Conservation (phyloP, 2,329 filamentous ascomycete species). For the Aspergillus piperis region DNA sequence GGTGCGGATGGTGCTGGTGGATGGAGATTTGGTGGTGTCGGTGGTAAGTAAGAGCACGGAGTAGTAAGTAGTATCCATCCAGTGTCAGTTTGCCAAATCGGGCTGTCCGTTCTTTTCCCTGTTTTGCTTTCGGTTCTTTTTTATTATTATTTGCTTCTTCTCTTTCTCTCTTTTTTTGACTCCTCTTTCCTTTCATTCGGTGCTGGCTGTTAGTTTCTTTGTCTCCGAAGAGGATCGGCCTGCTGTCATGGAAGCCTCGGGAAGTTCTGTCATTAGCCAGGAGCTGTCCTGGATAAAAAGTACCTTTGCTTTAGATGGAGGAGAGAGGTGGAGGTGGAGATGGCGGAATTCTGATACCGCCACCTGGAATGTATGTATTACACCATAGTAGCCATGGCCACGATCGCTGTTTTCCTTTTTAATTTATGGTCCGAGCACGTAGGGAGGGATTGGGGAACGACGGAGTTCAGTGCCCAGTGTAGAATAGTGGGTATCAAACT, state of each 20-base stretch:
- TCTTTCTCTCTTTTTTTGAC: not conserved
- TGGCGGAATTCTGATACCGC: not conserved
- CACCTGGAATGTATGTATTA: not conserved
- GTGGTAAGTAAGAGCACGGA: not conserved
- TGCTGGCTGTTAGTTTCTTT: not conserved
- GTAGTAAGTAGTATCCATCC: not conserved
- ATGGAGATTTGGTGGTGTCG: not conserved
- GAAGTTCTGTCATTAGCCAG: constrained; percentile 7
- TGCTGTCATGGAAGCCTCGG: constrained; percentile 7
- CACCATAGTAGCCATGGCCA: not conserved
- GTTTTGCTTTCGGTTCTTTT: not conserved
- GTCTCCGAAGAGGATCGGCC: not conserved
- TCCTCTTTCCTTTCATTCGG: not conserved
- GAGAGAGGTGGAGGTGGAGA: not conserved
- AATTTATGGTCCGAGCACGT: not conserved
- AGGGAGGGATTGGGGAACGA: not conserved
- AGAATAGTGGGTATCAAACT: not conserved
- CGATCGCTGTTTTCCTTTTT: not conserved
- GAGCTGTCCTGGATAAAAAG: not conserved
- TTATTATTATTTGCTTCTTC: not conserved
- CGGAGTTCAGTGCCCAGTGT: not conserved
- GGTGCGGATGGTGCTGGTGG: not conserved
- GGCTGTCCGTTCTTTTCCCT: not conserved
- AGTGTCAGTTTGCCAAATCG: not conserved
- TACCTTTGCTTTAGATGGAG: not conserved